Percentiles rank a stretch among this genome's conserved stretches.
Conservation (phyloP, 345 rosid genomes). For the Bruguiera sexangula region DNA sequence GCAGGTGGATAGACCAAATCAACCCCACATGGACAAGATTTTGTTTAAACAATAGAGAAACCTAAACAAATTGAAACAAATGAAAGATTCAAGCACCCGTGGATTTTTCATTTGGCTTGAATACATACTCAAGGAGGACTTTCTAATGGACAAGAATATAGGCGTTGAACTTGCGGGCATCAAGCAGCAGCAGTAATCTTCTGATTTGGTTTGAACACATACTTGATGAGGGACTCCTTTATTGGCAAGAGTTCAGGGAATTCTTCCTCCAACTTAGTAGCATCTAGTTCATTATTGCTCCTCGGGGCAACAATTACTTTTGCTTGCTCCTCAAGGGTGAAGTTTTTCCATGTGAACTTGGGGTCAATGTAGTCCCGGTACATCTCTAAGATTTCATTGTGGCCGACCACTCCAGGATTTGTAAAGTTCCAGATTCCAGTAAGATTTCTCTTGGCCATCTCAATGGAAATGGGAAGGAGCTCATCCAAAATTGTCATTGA, state of each 20-base stretch:
- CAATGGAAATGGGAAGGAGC: constrained; percentile 79
- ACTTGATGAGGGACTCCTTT: constrained; percentile 74
- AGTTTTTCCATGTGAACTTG: constrained; percentile 77
- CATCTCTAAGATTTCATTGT: constrained; percentile 89
- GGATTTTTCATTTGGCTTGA: not conserved
- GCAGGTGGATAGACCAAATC: constrained; percentile 9
- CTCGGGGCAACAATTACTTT: constrained; percentile 86
- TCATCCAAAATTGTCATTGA: constrained; percentile 91
- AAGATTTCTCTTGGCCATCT: constrained; percentile 94
- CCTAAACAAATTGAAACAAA: constrained; percentile 15
- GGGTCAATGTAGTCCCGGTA: constrained; percentile 64
- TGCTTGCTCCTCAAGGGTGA: constrained; percentile 82
- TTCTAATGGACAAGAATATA: not conserved
- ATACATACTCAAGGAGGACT: not conserved
- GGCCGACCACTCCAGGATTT: constrained; percentile 86
- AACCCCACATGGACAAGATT: constrained; percentile 21
- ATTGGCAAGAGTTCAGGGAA: constrained; percentile 83
- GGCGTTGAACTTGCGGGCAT: not conserved
- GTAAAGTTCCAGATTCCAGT: constrained; percentile 91
- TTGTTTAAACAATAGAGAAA: constrained; percentile 18
- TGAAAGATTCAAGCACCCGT: constrained; percentile 6
- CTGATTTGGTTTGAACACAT: constrained; percentile 76
- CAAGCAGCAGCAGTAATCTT: constrained; percentile 40
- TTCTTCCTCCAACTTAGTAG: constrained; percentile 62
- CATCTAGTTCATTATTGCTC: constrained; percentile 93